Percentiles rank a stretch among this genome's conserved stretches.
Evolutionary conservation across 2,329 filamentous ascomycete genomes (phyloP).

Genomic region (Cryphonectria naterciae): DNA sequence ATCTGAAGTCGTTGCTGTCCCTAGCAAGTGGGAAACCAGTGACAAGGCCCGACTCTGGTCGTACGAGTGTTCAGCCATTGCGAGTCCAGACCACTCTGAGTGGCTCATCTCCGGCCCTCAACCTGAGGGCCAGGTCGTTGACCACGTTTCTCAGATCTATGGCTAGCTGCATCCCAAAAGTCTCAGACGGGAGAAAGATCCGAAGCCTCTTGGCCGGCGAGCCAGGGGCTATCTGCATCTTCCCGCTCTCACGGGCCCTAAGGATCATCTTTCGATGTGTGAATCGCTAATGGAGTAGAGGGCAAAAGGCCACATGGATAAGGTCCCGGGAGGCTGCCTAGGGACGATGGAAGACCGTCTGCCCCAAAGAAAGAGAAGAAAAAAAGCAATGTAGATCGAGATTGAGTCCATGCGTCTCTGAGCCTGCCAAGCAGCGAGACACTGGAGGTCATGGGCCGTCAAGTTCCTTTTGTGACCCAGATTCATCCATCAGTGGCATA

Average conservation of each 20-base stretch:
- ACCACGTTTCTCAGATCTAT: conserved; percentile 14
- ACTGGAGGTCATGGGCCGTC: background rate
- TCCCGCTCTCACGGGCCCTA: background rate
- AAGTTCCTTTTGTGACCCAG: background rate
- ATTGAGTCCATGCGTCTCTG: background rate
- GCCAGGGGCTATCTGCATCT: conserved; percentile 22
- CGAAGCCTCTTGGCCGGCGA: conserved; percentile 20
- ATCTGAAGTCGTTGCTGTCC: background rate
- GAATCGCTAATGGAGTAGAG: conserved; percentile 9
- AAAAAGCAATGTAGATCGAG: background rate
- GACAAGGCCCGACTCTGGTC: background rate
- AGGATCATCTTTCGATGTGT: conserved; percentile 2
- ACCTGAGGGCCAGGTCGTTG: background rate
- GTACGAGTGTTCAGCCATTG: background rate
- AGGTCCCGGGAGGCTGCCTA: background rate
- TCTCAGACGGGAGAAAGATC: conserved; percentile 23
- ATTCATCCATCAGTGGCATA: too few relatives aligned
- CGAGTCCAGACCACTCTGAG: background rate
- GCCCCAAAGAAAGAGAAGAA: background rate
- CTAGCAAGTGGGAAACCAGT: background rate
- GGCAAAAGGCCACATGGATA: conserved; percentile 6
- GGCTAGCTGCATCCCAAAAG: conserved; percentile 27
- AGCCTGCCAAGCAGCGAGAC: background rate
- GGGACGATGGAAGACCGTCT: background rate
- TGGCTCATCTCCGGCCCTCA: conserved; percentile 13